Evolutionary conservation across 2,329 filamentous ascomycete species (phyloP).

Genomic region (Fusarium sp.): DNA sequence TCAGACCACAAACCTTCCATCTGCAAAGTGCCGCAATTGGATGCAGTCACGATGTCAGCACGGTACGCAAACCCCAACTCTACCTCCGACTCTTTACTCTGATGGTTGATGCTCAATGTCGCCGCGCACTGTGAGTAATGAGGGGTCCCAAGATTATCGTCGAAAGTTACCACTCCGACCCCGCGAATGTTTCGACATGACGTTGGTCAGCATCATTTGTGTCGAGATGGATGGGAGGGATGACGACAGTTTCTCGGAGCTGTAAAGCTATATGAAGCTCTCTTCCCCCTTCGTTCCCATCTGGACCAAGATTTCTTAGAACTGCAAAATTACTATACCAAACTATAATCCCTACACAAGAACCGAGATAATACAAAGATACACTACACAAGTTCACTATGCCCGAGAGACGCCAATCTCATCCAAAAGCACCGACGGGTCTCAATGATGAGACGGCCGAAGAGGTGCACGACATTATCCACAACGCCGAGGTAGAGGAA

Average conservation of each 20-base stretch:
- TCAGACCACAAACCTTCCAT: background rate
- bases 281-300: background rate
- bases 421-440: constrained; percentile 36
- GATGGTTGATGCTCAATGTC: background rate
- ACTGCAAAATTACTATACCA: no score
- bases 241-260: constrained; percentile 34
- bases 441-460: constrained; percentile 49
- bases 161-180: constrained; percentile 31
- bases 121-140: constrained; percentile 40
- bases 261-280: constrained; percentile 35
- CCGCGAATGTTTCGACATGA: constrained; percentile 38
- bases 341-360: background rate
- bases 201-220: constrained; percentile 44
- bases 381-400: constrained; percentile 7
- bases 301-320: no score
- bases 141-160: constrained; percentile 38
- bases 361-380: background rate
- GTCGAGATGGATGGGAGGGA: constrained; percentile 15
- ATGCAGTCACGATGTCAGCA: background rate
- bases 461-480: constrained; percentile 52
- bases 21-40: background rate
- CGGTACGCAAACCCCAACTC: background rate
- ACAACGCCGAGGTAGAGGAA: constrained; percentile 51
- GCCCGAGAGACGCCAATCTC: constrained; percentile 29
- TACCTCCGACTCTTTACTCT: background rate